Conservation (phyloP, 768 basidiomycete genomes). For the Tephrocybe sp. region DNA sequence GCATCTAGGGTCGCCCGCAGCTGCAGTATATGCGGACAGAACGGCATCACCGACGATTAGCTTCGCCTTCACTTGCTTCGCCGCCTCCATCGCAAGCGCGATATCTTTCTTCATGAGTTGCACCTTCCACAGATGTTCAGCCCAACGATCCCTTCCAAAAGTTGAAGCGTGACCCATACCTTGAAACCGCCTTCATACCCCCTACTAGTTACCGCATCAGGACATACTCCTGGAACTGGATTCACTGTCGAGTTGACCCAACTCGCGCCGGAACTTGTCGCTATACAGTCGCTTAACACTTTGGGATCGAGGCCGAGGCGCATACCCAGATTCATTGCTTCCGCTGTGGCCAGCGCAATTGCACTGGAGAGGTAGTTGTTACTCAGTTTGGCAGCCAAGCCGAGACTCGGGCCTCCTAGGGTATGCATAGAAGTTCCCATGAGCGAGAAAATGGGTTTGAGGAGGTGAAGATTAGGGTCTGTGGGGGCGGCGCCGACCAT, state of each 20-base stretch:
- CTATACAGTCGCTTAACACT: slow-evolving; percentile 33
- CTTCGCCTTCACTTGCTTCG: slow-evolving; percentile 33
- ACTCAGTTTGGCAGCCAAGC: slow-evolving; percentile 41
- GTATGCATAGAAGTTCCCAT: slow-evolving; percentile 36
- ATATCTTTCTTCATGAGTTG: slow-evolving; percentile 47
- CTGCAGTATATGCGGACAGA: slow-evolving; percentile 33
- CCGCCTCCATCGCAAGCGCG: slow-evolving; percentile 35
- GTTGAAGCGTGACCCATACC: slow-evolving; percentile 14
- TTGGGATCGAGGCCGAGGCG: slow-evolving; percentile 38
- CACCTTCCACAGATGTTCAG: slow-evolving; percentile 22
- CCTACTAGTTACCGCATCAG: slow-evolving; percentile 38
- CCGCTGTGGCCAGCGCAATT: slow-evolving; percentile 39
- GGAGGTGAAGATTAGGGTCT: slow-evolving; percentile 29
- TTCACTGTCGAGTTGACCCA: slow-evolving; percentile 42
- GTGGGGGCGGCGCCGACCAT: slow-evolving; percentile 35
- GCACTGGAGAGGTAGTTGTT: slow-evolving; percentile 42
- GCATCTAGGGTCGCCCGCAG: slow-evolving; percentile 36
- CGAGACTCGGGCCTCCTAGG: slow-evolving; percentile 36
- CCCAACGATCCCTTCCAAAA: neutral
- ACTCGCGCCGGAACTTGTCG: slow-evolving; percentile 37
- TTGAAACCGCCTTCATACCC: slow-evolving; percentile 43
- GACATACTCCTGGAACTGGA: slow-evolving; percentile 42
- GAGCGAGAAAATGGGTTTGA: slow-evolving; percentile 28
- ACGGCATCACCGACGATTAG: slow-evolving; percentile 37
- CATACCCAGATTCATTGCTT: slow-evolving; percentile 45